Base-by-base conservation (phyloP, 768 basidiomycete genomes). In the Amanita molliuscula region DNA sequence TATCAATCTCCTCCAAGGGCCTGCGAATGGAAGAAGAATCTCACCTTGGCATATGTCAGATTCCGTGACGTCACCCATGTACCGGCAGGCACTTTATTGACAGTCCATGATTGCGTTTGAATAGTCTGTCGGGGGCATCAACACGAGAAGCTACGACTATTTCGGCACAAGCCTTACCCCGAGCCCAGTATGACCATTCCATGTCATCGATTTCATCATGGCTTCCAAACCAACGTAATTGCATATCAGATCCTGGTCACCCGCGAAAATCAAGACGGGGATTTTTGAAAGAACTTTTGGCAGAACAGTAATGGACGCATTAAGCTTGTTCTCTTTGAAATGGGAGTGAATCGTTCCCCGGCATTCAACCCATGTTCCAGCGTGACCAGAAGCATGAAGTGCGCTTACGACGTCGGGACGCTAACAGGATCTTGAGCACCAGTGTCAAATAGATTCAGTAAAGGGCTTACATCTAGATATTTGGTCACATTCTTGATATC, bases 221-320 rank as follows among this genome's bases (percentile, higher is more conserved):
- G 75, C 76, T 65, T 97, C 93, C 53, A 91, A 72, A 3, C 96
- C 96, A 46, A 94, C 73, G 63, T 96, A 86, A 64, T 98, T 98
- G 70, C 96, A 98, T 54, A 99, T 96, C 37, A 93, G 69, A 63
- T 98, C 96, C 64, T 97, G 88, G 62, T 96, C 93, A 5, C 96
- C 96, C 0, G 82, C 91, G 58, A 96, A 99, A 41, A 99, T 72
- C 55, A 99, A 62, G n/a, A 97, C 76, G 1, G 85, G 84, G 16
- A 98, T 83, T 54, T 75, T 75, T 55, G 83, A 80, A 26, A 97
- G 73, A 2, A 99, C 71, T 5, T 71, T 68, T 0, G 96, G 95
- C 1, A 99, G 62, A 38, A 96, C 69, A 0, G 75, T 76, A 52
- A 94, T 77, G 0, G 88, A 74, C 1, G 95, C 84, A 13, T 80